Percentiles rank a stretch among this genome's conserved stretches.
Conservation (phyloP, 352 stramenopile genomes). For the Pythium sukuiense region DNA sequence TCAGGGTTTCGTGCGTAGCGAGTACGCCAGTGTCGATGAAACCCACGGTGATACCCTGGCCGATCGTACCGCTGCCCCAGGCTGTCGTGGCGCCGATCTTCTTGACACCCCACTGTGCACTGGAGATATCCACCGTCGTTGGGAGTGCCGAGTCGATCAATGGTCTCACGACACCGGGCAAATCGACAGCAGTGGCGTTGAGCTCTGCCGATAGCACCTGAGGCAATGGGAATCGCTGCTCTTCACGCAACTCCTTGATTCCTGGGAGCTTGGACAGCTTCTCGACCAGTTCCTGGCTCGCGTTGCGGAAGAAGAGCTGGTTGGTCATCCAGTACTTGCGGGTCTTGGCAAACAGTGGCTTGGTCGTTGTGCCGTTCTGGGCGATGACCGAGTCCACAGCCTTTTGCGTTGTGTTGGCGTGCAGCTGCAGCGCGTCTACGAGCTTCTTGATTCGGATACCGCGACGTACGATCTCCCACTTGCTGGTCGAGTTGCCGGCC, state of each 20-base stretch:
- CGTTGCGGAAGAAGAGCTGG: constrained; percentile 22
- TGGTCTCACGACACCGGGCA: not conserved
- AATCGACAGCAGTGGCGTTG: not conserved
- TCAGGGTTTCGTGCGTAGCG: constrained; percentile 32
- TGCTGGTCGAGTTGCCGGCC: constrained; percentile 18
- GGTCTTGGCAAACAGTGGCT: constrained; percentile 14
- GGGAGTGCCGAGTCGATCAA: constrained; percentile 2
- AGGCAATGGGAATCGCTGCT: constrained; percentile 10
- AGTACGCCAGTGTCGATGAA: constrained; percentile 37
- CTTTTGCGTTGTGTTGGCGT: constrained; percentile 18
- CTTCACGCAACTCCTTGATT: constrained; percentile 16
- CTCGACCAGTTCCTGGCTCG: constrained; percentile 15
- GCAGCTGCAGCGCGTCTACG: constrained; percentile 20
- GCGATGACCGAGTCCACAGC: constrained; percentile 13
- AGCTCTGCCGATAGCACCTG: not conserved
- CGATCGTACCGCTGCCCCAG: constrained; percentile 30
- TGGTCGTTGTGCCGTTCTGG: not conserved
- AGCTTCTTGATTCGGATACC: constrained; percentile 29
- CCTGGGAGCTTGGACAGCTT: constrained; percentile 19
- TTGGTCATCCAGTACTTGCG: constrained; percentile 28
- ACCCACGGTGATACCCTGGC: constrained; percentile 28
- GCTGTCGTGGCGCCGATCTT: constrained; percentile 31
- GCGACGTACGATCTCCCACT: constrained; percentile 23
- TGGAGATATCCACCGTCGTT: not conserved
- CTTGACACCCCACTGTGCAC: constrained; percentile 31